Conservation (phyloP, 73 alveolate species). For the Strombidium stylifer region DNA sequence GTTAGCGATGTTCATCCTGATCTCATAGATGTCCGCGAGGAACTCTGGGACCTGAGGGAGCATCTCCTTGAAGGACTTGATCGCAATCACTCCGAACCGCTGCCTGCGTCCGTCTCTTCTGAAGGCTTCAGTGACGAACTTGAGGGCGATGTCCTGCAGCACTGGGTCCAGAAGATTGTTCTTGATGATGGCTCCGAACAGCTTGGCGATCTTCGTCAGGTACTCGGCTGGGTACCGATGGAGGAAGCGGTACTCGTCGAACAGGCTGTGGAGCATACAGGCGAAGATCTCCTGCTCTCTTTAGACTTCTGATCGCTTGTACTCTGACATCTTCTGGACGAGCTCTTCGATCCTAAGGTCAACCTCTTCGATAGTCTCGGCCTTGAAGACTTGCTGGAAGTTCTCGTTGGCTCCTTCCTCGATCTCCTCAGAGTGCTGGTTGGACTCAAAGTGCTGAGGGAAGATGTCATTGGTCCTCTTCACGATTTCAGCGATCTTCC, state of each 20-base stretch:
- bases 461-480: conserved; percentile 64
- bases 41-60: conserved; percentile 19
- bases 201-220: conserved; percentile 84
- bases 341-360: conserved; percentile 72
- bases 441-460: conserved; percentile 67
- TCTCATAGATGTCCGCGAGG: conserved; percentile 23
- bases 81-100: conserved; percentile 23
- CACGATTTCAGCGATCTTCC: conserved; percentile 57
- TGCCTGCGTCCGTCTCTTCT: conserved; percentile 70
- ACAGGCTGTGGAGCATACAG: conserved; percentile 95
- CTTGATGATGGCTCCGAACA: conserved; percentile 87
- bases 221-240: conserved; percentile 94
- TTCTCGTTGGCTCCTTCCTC: conserved; percentile 91
- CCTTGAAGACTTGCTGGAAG: conserved; percentile 86
- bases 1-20: neutral
- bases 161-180: conserved; percentile 79
- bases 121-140: conserved; percentile 85
- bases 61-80: conserved; percentile 15
- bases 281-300: conserved; percentile 95
- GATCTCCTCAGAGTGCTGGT: conserved; percentile 77
- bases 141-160: conserved; percentile 82
- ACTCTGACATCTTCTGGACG: conserved; percentile 70
- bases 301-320: conserved; percentile 72
- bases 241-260: conserved; percentile 96
- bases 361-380: conserved; percentile 53